Base-by-base conservation (phyloP, 2,329 filamentous ascomycete genomes). In the Monilinia laxa region DNA sequence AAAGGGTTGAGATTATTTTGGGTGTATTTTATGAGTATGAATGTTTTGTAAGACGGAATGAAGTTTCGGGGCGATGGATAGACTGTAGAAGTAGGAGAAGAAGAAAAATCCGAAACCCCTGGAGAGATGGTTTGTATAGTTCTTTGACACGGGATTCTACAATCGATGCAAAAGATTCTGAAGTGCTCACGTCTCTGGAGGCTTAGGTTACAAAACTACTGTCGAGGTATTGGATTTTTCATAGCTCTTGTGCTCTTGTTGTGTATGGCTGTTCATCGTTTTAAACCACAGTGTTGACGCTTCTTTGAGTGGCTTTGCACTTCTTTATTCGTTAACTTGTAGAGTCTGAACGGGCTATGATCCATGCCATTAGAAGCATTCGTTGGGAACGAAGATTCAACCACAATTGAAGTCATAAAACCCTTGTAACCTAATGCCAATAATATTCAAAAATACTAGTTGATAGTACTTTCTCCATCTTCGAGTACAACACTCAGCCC, bases 261-360 rank as follows among this genome's bases (percentile, higher is more conserved):
- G 1, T 78, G 86, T 38, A 86, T 90, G 14, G 87, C 88, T 0
- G 79, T 9, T 35, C 83, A 11, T 79, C 91, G 25, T 84, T 92
- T 54, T 82, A 91, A 51, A 76, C 83, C 6, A 83, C 28, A 28
- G 28, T 28, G 28, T 28, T 28, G 28, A 28, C 28, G 28, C 28
- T 3, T 28, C 28, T 28, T 28, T 28, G 38, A 90, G 89, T 1
- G 90, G 90, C 0, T 93, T 93, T 72, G 89, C 89, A 0, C 79
- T 93, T 56, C 85, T 87, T 3, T 93, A 92, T 77, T 85, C 89
- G 0, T 79, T 93, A 49, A 85, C 89, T 66, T 90, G 91, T 74
- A 84, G 87, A 7, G 31, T 35, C 31, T 35, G 31, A 35, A 0
- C 78, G 78, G 35, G 81, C 82, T 20, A 83, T 92, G 67, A 82